Conservation (phyloP, 306 rosid genomes). For the Castanopsis chinensis region DNA sequence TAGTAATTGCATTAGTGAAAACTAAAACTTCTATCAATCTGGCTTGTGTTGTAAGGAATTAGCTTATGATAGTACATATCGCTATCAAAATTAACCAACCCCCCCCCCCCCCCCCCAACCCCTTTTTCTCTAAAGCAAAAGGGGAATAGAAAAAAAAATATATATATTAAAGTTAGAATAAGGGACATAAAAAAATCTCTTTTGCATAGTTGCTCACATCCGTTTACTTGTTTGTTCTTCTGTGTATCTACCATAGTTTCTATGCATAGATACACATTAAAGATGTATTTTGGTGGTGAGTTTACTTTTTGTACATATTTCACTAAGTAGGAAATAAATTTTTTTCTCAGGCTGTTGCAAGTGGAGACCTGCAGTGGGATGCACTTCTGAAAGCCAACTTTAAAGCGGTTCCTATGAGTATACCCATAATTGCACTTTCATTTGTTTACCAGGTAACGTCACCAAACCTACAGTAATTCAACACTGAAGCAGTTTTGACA, state of each 20-base stretch:
- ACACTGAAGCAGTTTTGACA: conserved; percentile 15
- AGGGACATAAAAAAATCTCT: background rate
- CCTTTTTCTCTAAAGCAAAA: background rate
- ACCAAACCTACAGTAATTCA: conserved; percentile 14
- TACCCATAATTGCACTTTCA: conserved; percentile 78
- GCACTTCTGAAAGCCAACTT: conserved; percentile 77
- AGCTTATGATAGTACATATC: background rate
- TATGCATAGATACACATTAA: background rate
- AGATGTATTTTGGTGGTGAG: background rate
- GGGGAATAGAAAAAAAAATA: background rate
- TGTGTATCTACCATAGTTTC: background rate
- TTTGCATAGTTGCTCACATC: background rate
- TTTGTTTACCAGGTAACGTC: conserved; percentile 83
- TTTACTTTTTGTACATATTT: conserved; percentile 5
- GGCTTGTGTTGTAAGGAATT: background rate
- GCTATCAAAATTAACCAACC: background rate
- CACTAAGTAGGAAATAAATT: background rate
- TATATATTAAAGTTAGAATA: background rate
- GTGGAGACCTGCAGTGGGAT: conserved; percentile 71
- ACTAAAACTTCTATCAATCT: background rate
- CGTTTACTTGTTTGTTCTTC: background rate
- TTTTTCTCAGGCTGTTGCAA: conserved; percentile 61
- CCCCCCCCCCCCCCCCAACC: no score
- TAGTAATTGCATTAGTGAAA: background rate
- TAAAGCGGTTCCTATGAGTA: conserved; percentile 80